phyloP scores from a whole-genome alignment of 2,329 filamentous ascomycete genomes.

The Stagonosporopsis vannaccii region DNA sequence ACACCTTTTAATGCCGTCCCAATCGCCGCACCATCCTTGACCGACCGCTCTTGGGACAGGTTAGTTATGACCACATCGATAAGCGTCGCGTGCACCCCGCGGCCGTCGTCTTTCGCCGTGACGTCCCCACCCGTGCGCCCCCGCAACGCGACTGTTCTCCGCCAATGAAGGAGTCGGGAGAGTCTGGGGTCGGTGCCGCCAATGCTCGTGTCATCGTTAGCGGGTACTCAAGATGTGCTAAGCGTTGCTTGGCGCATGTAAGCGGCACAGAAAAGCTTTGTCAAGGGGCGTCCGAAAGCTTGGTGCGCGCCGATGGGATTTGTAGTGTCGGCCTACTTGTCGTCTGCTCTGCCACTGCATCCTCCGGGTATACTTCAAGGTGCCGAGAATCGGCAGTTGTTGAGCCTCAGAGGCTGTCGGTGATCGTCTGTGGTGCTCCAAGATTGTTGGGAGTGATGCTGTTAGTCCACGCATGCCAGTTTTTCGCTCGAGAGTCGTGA shows the following conservation, averaged over 20 bases:
- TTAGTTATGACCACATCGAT: not conserved
- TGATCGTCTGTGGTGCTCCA: not conserved
- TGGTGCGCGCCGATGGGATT: constrained; percentile 18
- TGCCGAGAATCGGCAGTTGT: not conserved
- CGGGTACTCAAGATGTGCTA: constrained; percentile 19
- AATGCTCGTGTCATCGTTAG: not conserved
- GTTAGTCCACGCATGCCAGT: not conserved
- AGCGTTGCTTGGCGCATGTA: constrained; percentile 26
- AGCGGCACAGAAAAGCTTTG: constrained; percentile 26
- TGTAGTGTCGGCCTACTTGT: not conserved
- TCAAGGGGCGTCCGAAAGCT: constrained; percentile 24
- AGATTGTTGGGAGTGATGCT: not conserved
- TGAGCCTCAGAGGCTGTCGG: not conserved
- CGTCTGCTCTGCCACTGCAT: not conserved
- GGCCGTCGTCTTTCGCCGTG: constrained; percentile 17
- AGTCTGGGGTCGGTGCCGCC: constrained; percentile 5
- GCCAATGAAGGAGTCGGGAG: constrained; percentile 6
- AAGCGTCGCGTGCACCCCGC: constrained; percentile 12
- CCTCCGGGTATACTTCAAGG: not conserved
- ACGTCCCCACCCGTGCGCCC: constrained; percentile 21
- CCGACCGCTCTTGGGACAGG: not conserved
- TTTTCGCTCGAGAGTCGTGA: not conserved
- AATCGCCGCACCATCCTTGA: constrained; percentile 1
- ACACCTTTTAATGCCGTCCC: constrained; percentile 10
- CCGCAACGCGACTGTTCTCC: constrained; percentile 1